Base-by-base conservation (phyloP, 306 rosid species). In the Aeschynomene evenia region DNA sequence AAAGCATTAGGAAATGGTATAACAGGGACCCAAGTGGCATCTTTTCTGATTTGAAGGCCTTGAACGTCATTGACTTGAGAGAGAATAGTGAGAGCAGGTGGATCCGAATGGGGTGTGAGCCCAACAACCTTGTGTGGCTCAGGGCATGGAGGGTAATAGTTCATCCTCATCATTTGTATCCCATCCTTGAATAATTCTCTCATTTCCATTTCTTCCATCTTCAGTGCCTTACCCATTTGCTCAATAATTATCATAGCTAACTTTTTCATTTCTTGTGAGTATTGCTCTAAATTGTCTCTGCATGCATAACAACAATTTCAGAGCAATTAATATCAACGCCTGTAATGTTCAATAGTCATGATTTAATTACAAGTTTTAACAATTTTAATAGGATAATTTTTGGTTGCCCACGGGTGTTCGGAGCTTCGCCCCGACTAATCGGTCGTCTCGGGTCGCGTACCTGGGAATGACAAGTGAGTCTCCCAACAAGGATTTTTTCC, bases 91-190 rank as follows among this genome's bases (percentile, higher is more conserved):
- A 85, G 71, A 10, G 22, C 83, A 9, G 0, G 13, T 11, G 63
- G 55, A 77, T 85, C 89, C 1, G 86, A 82, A 67, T 85, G 86
- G 18, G 89, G 83, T n/a, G 67, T 73, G 31, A 85, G 71, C 1
- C 85, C 86, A 31, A 76, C 76, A 5, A 66, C 86, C 46, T 76
- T 63, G 4, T 85, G 72, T 9, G 86, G 79, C 28, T 79, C 36
- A 43, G 84, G 80, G 48, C 86, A 81, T 39, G 84, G 79, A 23
- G 89, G 84, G 48, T 81, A 85, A 55, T 85, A 76, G 45, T 73
- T 85, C 73, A 69, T 76, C 68, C 84, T 85, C 71, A 76, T 53
- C 0, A 66, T 0, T 18, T 79, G 84, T 0, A 49, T 1, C 3
- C 76, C 84, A 26, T 65, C 76, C 39, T 76, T 74, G 69, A 77